Evolutionary conservation across 352 stramenopile species (phyloP), one percentile per base, ranked within the genome.

Genomic region (Phytopythium boreale): DNA sequence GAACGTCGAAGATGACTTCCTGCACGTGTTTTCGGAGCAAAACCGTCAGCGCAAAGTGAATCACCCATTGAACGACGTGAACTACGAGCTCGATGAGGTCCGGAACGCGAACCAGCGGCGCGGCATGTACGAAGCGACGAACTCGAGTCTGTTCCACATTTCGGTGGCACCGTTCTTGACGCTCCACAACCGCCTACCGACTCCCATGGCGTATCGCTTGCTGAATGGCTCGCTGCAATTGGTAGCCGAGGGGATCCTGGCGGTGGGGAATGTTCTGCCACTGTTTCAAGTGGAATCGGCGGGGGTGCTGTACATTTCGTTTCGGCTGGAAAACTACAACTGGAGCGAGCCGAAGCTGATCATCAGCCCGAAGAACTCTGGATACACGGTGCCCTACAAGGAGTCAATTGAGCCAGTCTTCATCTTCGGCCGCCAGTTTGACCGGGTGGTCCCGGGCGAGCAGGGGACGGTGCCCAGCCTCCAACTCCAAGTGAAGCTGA

Each of bases 261-360:
- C 80, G 14, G 82, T 96, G 20, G 88, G 88, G 14, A 92, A 89
- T 39, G 78, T 94, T 29, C 67, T 96, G 24, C 86, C 84, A 24
- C 66, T 96, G 20, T 96, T 96, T 57, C 88, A 96, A 67, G 74
- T 96, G 36, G 86, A 95, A 70, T 56, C 74, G 20, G 69, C 67
- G 10, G 76, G 81, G 34, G 58, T 83, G 26, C 61, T 96, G 39
- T 96, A 90, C 60, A 68, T 95, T 26, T 95, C 88, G 10, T 95
- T 94, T 43, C 83, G 88, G 34, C 58, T 96, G 44, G 88, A 95
- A 59, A 96, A 96, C 56, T 96, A 96, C 71, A 93, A 84, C 53
- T 96, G 88, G 88, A 95, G 86, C 64, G 66, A 75, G 20, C 86
- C 86, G 9, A 92, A 90, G 56, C 55, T 87, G 63, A 84, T 94